A percentile compares a stretch with the other conserved stretches of the same genome.
Evolutionary conservation across 306 rosid genomes (phyloP).

Genomic region (Hylodesmum podocarpum): DNA sequence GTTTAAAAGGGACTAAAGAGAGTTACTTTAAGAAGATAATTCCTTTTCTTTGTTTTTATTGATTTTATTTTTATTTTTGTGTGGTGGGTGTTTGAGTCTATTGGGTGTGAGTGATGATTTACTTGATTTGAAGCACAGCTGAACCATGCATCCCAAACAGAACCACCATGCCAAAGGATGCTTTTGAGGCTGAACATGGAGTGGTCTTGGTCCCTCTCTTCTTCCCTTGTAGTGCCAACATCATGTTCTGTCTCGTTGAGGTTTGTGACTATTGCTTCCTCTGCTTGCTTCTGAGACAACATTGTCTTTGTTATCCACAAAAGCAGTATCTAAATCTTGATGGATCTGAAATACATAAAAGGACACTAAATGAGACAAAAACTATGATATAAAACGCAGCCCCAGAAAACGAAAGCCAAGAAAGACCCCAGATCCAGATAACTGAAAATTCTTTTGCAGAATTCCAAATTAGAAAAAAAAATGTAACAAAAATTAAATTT

Average conservation of each 20-base stretch:
- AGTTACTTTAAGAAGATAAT: neutral
- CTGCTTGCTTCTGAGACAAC: constrained; percentile 70
- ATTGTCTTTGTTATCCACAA: constrained; percentile 9
- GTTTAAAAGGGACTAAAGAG: neutral
- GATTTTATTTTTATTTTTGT: neutral
- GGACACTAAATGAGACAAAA: constrained; percentile 55
- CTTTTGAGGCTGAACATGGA: constrained; percentile 62
- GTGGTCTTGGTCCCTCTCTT: constrained; percentile 31
- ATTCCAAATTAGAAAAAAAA: constrained; percentile 32
- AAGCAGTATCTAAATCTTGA: constrained; percentile 35
- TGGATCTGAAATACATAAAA: constrained; percentile 58
- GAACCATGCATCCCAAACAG: constrained; percentile 99
- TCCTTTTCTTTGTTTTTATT: neutral
- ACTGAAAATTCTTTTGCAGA: constrained; percentile 36
- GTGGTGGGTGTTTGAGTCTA: neutral
- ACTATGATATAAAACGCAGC: constrained; percentile 36
- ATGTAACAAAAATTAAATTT: constrained; percentile 1
- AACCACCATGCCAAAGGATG: constrained; percentile 96
- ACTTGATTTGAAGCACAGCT: constrained; percentile 99
- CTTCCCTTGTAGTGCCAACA: constrained; percentile 34
- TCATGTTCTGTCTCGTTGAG: constrained; percentile 54
- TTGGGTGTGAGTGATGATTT: neutral
- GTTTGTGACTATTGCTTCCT: constrained; percentile 82
- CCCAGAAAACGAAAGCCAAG: constrained; percentile 71
- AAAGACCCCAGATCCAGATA: constrained; percentile 47